These are phyloP conservation scores for Cyclotella atomus DNA, from an alignment of 108 stramenopile species.

Conservation along the genomic window DNA sequence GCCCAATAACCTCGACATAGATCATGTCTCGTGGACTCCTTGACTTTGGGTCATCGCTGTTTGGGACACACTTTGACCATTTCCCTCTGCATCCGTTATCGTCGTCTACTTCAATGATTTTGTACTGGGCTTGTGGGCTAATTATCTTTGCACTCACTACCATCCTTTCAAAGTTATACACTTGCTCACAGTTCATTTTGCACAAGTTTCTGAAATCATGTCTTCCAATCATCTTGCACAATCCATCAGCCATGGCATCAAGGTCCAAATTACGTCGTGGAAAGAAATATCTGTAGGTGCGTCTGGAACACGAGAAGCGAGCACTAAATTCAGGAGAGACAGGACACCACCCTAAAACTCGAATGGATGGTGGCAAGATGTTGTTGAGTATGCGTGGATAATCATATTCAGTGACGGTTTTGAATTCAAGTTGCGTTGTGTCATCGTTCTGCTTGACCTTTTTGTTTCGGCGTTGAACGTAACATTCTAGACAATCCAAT, in stretches of 20 bases:
- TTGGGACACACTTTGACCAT: not conserved
- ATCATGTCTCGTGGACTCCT: constrained; percentile 50
- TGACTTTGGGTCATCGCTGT: not conserved
- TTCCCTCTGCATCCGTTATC: not conserved
- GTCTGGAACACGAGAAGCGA: constrained; percentile 84
- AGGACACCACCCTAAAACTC: constrained; percentile 93
- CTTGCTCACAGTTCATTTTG: constrained; percentile 96
- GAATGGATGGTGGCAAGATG: constrained; percentile 89
- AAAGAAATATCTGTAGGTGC: constrained; percentile 97
- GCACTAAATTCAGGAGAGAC: constrained; percentile 93
- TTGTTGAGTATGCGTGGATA: constrained; percentile 95
- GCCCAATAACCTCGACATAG: constrained; percentile 88
- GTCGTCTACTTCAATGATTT: constrained; percentile 1
- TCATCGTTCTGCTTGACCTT: constrained; percentile 18
- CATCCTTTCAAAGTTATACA: constrained; percentile 88
- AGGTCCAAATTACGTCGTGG: constrained; percentile 71
- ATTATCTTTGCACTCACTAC: constrained; percentile 66
- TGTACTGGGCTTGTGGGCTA: constrained; percentile 25
- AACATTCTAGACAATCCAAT: constrained; percentile 49
- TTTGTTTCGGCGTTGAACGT: constrained; percentile 50
- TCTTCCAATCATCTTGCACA: constrained; percentile 79
- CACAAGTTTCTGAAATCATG: constrained; percentile 99
- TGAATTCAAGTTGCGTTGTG: constrained; percentile 23
- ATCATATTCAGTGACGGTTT: constrained; percentile 78
- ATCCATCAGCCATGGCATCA: constrained; percentile 70